Evolutionary conservation across 1,139 yeast species (phyloP), one percentile per base, ranked within the genome.

Genomic region (Zygoascus meyerae): DNA sequence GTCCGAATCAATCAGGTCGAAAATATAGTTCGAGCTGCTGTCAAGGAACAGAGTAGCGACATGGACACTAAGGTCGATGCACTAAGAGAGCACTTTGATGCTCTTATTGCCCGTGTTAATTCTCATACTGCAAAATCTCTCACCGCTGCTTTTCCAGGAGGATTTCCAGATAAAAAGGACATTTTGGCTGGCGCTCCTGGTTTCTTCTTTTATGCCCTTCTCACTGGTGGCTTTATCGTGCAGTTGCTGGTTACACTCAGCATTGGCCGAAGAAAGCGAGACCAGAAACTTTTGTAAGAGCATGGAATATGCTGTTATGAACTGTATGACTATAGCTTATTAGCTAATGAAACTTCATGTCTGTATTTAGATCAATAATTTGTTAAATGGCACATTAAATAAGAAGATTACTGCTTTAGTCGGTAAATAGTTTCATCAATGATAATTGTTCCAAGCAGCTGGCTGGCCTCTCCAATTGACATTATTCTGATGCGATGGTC

Each of bases 261-360:
- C 10, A 42, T 62, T 9, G 56, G 53, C 38, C 56, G 60, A 16
- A 51, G 64, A 35, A 55, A 58, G 9, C 55, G 58, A 8, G 58
- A 56, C 44, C 68, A 64, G 16, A 64, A 64, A 50, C 53, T 62
- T 28, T 50, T 63, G 44, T 62, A 50, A 47, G 26, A 21, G 26
- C 26, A 7, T 21, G 7, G 26, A 21, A 21, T 21, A 42, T 8
- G 16, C 12, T 21, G 26, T 21, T 21, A 21, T 21, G 26, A 21
- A 21, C 26, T 21, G 26, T 21, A 21, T 21, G 26, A 21, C 26
- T 21, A 21, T 21, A 21, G 26, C 26, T 21, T 21, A 7, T 21
- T 21, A 21, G 26, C 26, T 21, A 21, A 21, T 21, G 26, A 21
- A 21, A 21, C 7, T 21, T 21, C 26, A 21, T 21, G 26, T 21